phyloP scores from a whole-genome alignment of 176 grass and related monocot genomes.

The Tillandsia leiboldiana region DNA sequence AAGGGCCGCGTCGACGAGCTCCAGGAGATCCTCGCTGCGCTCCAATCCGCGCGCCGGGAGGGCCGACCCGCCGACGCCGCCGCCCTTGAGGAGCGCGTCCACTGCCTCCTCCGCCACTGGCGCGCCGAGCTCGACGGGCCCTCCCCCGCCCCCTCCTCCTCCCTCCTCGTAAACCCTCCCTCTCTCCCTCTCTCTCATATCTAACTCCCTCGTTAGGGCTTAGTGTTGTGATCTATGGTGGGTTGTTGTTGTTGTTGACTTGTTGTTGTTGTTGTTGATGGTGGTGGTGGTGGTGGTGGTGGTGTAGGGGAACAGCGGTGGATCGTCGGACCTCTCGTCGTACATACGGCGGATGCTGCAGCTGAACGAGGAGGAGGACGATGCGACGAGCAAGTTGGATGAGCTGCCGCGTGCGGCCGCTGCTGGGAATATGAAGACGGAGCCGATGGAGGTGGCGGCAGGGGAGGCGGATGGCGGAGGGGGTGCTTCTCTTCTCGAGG shows the following conservation, averaged over 20 bases:
- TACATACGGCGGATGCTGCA: slow-evolving; percentile 17
- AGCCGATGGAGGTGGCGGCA: slow-evolving; percentile 5
- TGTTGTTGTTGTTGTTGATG: background rate
- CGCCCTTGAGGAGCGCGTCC: slow-evolving; percentile 22
- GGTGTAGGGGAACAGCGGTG: slow-evolving; percentile 9
- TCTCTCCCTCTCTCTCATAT: background rate
- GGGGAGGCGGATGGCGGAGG: background rate
- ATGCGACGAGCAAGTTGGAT: slow-evolving; percentile 20
- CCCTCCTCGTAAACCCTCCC: background rate
- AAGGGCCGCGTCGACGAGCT: slow-evolving; percentile 28
- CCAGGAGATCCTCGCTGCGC: slow-evolving; percentile 17
- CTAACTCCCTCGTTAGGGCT: background rate
- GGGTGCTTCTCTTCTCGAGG: slow-evolving; percentile 5
- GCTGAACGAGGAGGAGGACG: slow-evolving; percentile 27
- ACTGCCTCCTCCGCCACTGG: slow-evolving; percentile 18
- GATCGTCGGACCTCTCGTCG: slow-evolving; percentile 13
- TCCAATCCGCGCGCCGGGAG: slow-evolving; percentile 21
- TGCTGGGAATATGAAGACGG: slow-evolving; percentile 4
- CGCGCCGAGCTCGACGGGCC: slow-evolving; percentile 17
- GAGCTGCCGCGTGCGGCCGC: slow-evolving; percentile 6
- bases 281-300: background rate
- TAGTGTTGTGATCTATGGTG: background rate
- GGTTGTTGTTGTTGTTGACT: background rate
- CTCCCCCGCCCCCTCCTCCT: slow-evolving; percentile 10
- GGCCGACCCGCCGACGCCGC: slow-evolving; percentile 13